Evolutionary conservation across 2,329 filamentous ascomycete genomes (phyloP), one percentile per base, ranked within the genome.

Genomic region (Exophiala alcalophila): DNA sequence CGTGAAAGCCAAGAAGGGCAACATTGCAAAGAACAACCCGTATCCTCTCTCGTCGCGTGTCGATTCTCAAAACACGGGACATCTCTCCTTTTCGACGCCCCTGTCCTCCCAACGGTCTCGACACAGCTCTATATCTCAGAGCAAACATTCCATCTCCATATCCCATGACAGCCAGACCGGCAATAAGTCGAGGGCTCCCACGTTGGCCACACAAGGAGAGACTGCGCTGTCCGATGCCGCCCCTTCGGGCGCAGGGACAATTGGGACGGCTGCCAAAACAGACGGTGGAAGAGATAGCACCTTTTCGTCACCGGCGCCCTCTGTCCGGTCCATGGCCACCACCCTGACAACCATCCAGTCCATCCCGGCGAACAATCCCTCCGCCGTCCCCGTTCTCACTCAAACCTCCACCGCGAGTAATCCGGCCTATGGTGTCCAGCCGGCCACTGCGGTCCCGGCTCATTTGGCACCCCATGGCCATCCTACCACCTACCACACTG

Each of bases 121-220:
- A 59, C 65, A 70, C 47, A 67, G 71, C 10, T 81, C 81, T n/a
- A 58, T 74, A 11, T 74, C 71, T 21, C 69, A 65, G 45, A 81
- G 74, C 62, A 76, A 73, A 58, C 73, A 73, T 6, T 88, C 85
- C 0, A 63, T 77, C 19, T 73, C 76, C 39, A 76, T 76, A 37
- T 83, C 81, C 1, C 70, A 69, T 26, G 81, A 83, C 52, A 79
- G 77, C 24, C 70, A 73, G 7, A 77, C 78, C 20, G 32, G 25
- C 45, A 80, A 80, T 47, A 83, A 84, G 60, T 94, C 86, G 15
- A 76, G 80, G 40, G 84, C 86, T 4, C 84, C 84, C 2, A 94
- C 89, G 0, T 73, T 89, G 4, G 88, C 85, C n/a, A 94, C 88
- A 10, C 88, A 90, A 51, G 79, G 80, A 29, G 87, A 91, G 53